A percentile compares a stretch with the other conserved stretches of the same genome.
These are phyloP conservation scores for Yamadazyma membranifaciens DNA, from an alignment of 1,139 yeast genomes.

Conservation along the genomic window DNA sequence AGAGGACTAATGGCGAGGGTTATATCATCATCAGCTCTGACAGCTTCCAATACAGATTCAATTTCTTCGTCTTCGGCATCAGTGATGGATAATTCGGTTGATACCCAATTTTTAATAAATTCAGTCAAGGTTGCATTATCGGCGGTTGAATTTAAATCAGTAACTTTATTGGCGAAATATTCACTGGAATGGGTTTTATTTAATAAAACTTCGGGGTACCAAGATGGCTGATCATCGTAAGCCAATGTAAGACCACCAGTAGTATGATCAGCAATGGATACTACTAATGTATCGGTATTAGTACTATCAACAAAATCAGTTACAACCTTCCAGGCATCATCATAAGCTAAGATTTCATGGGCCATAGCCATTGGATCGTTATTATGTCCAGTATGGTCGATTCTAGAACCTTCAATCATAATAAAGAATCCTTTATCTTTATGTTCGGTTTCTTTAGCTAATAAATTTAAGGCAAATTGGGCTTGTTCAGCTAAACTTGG, in stretches of 20 bases:
- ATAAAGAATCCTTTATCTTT: conserved; percentile 80
- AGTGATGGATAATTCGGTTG: conserved; percentile 57
- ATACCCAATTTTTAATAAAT: conserved; percentile 49
- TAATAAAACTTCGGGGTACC: conserved; percentile 76
- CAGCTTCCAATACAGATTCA: conserved; percentile 21
- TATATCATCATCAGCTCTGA: conserved; percentile 12
- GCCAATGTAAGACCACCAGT: conserved; percentile 83
- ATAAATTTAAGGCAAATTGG: conserved; percentile 63
- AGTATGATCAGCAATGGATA: conserved; percentile 87
- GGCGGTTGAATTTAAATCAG: conserved; percentile 20
- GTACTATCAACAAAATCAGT: conserved; percentile 61
- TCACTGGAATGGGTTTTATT: conserved; percentile 76
- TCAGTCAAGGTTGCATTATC: conserved; percentile 29
- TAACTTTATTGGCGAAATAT: conserved; percentile 42
- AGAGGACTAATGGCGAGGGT: conserved; percentile 29
- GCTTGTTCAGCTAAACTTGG: conserved; percentile 80
- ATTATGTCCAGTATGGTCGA: conserved; percentile 89
- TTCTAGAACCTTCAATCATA: conserved; percentile 82
- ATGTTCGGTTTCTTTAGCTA: conserved; percentile 61
- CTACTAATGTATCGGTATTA: conserved; percentile 68
- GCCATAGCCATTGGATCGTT: conserved; percentile 62
- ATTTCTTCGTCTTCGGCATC: conserved; percentile 56
- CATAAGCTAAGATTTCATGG: conserved; percentile 53
- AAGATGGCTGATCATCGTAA: conserved; percentile 59
- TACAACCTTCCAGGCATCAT: conserved; percentile 70